Base-by-base conservation (phyloP, 148 eudicot species). In the Gaultheria prostrata region DNA sequence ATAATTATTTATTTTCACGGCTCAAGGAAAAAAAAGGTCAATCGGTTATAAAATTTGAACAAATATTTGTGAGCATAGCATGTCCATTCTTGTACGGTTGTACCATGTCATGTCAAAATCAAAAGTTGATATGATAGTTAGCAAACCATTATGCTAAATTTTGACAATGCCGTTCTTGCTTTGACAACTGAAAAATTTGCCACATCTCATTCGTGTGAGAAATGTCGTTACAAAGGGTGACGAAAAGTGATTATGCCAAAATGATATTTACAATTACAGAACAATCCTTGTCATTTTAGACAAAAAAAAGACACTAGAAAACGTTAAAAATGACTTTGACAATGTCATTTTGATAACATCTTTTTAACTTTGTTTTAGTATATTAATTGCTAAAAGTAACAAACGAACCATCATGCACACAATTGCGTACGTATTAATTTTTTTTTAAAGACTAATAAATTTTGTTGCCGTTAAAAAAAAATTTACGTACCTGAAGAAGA, bases 401-500 rank as follows among this genome's bases (percentile, higher is more conserved):
- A 39, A 6, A 39, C 4, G 9, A 12, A 72, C 17, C 14, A 67
- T 17, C 26, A 43, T 3, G 12, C 33, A 30, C 0, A 10, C 33
- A 12, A 54, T 6, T 26, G 4, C 43, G 43, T 39, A 39, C 43
- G 6, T 0, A 39, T 4, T 39, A 39, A 39, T 39, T 39, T 0
- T 3, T 39, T 39, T 39, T 39, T 0, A 39, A 4, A 39, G 5
- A 39, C 4, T 0, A 39, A 39, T 39, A 39, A 39, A 4, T 35
- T 3, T 39, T 39, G 4, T 39, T 4, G 0, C 6, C 43, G 43
- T 39, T 39, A 6, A 5, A 39, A 4, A 39, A 39, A 39, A 39
- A 39, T 15, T 39, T 74, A 74, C 48, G 10, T 9, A 87, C 98
- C 93, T 82, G 93, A 73, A 65, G 83, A 83, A 21, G 83, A 83